Evolutionary conservation across 805 yeast species (phyloP).

Genomic region (Wickerhamia fluorescens): DNA sequence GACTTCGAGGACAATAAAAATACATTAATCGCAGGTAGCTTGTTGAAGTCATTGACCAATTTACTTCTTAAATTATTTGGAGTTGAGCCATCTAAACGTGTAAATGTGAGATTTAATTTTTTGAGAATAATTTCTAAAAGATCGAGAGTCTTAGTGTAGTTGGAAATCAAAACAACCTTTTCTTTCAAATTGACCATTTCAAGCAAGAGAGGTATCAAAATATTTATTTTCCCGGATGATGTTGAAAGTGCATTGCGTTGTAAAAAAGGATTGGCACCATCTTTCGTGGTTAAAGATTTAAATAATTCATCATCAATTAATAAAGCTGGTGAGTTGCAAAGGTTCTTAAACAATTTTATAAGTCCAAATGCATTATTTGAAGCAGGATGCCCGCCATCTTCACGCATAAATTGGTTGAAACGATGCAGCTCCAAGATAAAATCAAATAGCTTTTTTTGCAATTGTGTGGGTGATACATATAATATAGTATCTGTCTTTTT

Average conservation of each 20-base stretch:
- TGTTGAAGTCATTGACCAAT: conserved; percentile 66
- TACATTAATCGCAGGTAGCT: conserved; percentile 39
- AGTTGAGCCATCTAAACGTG: conserved; percentile 80
- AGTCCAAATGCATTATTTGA: conserved; percentile 49
- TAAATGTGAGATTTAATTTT: conserved; percentile 42
- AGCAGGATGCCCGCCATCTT: conserved; percentile 8
- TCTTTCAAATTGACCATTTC: conserved; percentile 45
- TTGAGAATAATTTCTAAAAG: conserved; percentile 53
- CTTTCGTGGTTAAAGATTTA: conserved; percentile 5
- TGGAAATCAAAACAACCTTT: conserved; percentile 80
- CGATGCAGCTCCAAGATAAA: conserved; percentile 36
- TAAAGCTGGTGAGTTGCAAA: conserved; percentile 77
- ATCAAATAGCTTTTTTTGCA: conserved; percentile 52
- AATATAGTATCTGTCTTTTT: conserved; percentile 69
- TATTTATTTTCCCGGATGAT: conserved; percentile 53
- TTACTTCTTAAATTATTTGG: conserved; percentile 58
- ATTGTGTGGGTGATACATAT: conserved; percentile 66
- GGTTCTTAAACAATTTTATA: conserved; percentile 68
- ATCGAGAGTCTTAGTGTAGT: conserved; percentile 82
- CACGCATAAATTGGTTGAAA: conserved; percentile 23
- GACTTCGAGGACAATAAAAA: conserved; percentile 82
- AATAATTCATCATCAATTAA: conserved; percentile 44
- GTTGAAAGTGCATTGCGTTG: conserved; percentile 7
- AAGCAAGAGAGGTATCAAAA: conserved; percentile 50
- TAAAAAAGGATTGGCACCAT: conserved; percentile 7